Base-by-base conservation (phyloP, 2,329 filamentous ascomycete genomes). In the Phyllosticta citribraziliensis region DNA sequence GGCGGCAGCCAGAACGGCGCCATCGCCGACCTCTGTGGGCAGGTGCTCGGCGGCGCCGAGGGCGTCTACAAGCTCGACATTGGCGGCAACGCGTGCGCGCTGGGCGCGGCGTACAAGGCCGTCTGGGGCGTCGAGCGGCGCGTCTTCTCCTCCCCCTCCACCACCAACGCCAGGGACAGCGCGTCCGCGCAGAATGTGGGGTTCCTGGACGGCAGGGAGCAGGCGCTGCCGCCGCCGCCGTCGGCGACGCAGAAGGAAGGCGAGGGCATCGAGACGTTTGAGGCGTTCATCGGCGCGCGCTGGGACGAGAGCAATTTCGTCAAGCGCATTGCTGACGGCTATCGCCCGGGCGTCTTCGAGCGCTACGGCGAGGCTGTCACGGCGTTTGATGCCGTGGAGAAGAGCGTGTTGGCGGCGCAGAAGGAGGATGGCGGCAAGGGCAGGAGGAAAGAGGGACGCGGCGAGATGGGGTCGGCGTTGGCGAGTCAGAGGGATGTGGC, bases 81-180 rank as follows among this genome's bases (percentile, higher is more conserved):
- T 5, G 93, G 94, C 25, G 91, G 92, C 25, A 97, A 96, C 76
- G 93, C 94, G 2, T 99, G 94, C 75, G 94, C 93, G 11, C 77
- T 97, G 14, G 94, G 94, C 14, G 91, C 91, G 6, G 93, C 93
- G 25, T 97, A 97, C 76, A 97, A 97, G 77, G 93, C 94, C 14
- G 86, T 96, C 0, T 99, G 94, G 94, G 91, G 88, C 0, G 79
- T 91, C 60, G 91, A 94, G 78, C 79, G 89, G 55, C 73, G 74
- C 24, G 35, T 56, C 4, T 27, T 54, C 12, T 20, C 51, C 22
- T 22, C 22, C 22, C 3, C 22, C 22, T 22, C 22, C 22, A 22
- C 22, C 22, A 3, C 22, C 24, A 14, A n/a, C 11, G 17, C 33
- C 24, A 52, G 17, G 22, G 19, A 40, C 33, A 14, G 33, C 33